Percentiles rank a stretch among this genome's conserved stretches.
Evolutionary conservation across 225 moss, liverwort and hornwort genomes (phyloP).

Genomic region (Pleurozium schreberi): DNA sequence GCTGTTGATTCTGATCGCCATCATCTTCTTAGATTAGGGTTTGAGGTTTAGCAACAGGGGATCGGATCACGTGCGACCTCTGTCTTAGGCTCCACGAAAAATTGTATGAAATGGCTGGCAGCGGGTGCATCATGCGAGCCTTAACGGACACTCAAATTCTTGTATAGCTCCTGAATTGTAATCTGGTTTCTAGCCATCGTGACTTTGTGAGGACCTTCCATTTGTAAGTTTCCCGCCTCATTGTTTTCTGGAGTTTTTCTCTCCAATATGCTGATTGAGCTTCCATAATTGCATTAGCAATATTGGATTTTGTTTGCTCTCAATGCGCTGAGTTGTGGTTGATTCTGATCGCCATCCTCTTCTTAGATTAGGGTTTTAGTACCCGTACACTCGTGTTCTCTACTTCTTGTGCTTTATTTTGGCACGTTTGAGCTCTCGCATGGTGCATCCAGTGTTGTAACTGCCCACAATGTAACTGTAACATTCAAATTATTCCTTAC

Average conservation of each 20-base stretch:
- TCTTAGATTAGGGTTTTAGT: background rate
- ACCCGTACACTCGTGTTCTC: background rate
- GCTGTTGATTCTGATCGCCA: background rate
- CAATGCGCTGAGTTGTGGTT: background rate
- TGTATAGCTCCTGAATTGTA: background rate
- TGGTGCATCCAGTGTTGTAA: background rate
- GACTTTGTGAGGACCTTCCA: background rate
- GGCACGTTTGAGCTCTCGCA: background rate
- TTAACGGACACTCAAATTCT: background rate
- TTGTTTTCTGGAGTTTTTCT: background rate
- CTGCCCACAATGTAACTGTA: no score
- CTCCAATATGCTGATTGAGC: background rate
- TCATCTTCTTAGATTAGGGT: background rate
- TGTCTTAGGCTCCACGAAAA: background rate
- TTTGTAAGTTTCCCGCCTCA: background rate
- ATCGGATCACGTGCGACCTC: background rate
- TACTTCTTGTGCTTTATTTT: background rate
- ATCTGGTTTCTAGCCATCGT: background rate
- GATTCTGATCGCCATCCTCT: background rate
- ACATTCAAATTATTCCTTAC: no score
- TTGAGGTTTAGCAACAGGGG: background rate
- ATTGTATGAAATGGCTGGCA: background rate
- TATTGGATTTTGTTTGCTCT: background rate
- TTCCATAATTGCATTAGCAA: background rate
- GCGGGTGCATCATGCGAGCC: background rate